These are phyloP conservation scores for Cynanchum wilfordii DNA, from an alignment of 257 asterid genomes.

Conservation along the genomic window DNA sequence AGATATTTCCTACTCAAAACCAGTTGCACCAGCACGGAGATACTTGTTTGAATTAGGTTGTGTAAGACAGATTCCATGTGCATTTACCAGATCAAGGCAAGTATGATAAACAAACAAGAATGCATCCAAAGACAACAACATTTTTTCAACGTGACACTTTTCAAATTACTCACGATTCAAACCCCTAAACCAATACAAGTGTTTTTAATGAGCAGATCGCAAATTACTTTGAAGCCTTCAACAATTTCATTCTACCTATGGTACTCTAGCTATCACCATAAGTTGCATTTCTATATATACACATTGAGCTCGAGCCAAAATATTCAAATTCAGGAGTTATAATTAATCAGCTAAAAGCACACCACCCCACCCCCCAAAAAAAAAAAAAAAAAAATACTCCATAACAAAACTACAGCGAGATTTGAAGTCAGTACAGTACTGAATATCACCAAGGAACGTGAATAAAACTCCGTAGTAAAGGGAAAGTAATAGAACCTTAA, in stretches of 20 bases:
- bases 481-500: slow-evolving; percentile 46
- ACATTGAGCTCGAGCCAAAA: background rate
- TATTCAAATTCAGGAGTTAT: background rate
- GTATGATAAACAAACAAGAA: background rate
- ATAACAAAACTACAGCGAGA: background rate
- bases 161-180: background rate
- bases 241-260: background rate
- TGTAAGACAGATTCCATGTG: background rate
- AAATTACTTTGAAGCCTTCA: background rate
- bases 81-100: background rate
- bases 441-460: background rate
- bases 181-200: background rate
- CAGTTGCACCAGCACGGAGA: background rate
- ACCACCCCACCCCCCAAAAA: too few species aligned
- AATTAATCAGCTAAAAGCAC: background rate
- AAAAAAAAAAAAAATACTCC: background rate
- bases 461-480: background rate
- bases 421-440: background rate
- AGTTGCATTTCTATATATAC: background rate
- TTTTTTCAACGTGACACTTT: too few species aligned
- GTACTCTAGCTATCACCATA: too few species aligned
- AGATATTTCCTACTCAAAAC: background rate
- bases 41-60: too few species aligned
- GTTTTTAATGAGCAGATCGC: background rate
- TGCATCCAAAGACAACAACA: background rate